Evolutionary conservation across 140 eudicot species (phyloP).

Genomic region (Stevia rebaudiana): DNA sequence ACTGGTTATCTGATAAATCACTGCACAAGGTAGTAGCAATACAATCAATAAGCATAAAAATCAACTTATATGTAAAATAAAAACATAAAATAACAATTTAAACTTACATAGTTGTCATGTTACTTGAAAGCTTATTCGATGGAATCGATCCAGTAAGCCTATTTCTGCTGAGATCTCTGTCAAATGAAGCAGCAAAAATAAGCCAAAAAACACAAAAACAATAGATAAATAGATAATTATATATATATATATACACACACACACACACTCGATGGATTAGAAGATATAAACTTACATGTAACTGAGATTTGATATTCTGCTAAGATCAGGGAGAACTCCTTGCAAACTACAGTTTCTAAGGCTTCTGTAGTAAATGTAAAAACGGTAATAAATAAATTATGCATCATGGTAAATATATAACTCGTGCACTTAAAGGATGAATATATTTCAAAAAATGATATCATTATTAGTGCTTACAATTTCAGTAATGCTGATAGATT

Average conservation of each 20-base stretch:
- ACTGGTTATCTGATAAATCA: conserved; percentile 47
- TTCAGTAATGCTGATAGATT: conserved; percentile 51
- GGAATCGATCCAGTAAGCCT: conserved; percentile 58
- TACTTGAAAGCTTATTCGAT: conserved; percentile 41
- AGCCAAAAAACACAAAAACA: conserved; percentile 12
- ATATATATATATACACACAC: background rate
- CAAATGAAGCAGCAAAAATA: conserved; percentile 11
- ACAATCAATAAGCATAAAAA: background rate
- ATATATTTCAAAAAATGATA: background rate
- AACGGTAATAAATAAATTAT: background rate
- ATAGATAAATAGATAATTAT: too few relatives aligned
- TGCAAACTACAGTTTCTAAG: conserved; percentile 79
- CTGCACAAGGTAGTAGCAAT: conserved; percentile 35
- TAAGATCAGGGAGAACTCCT: conserved; percentile 69
- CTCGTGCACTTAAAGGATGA: background rate
- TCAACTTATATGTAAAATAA: background rate
- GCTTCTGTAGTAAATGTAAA: conserved; percentile 47
- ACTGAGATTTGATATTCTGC: conserved; percentile 45
- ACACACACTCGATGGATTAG: background rate
- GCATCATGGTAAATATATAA: background rate
- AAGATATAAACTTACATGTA: conserved; percentile 49
- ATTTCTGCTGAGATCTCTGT: conserved; percentile 70
- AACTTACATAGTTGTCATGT: conserved; percentile 57
- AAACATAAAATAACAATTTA: background rate
- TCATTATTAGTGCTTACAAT: conserved; percentile 44